A percentile compares a stretch with the other conserved stretches of the same genome.
Evolutionary conservation across 2,329 filamentous ascomycete species (phyloP).

Genomic region (Plectosphaerella sp.): DNA sequence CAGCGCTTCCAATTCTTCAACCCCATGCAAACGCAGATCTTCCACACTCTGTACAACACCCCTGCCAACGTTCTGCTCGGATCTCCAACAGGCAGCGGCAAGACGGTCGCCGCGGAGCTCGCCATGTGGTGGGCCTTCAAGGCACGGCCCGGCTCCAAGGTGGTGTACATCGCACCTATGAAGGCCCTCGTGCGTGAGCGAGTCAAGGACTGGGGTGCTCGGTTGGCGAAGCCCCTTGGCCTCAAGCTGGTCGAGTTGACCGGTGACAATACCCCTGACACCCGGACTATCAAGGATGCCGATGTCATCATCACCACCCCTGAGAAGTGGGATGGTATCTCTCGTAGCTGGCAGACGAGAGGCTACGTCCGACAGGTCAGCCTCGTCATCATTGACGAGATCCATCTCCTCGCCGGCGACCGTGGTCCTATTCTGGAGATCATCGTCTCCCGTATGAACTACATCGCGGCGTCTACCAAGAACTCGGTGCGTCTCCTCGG

Average conservation of each 20-base stretch:
- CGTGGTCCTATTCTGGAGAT: slow-evolving; percentile 97
- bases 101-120: slow-evolving; percentile 91
- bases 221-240: slow-evolving; percentile 77
- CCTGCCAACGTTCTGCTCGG: slow-evolving; percentile 87
- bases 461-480: slow-evolving; percentile 92
- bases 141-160: slow-evolving; percentile 89
- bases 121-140: slow-evolving; percentile 99
- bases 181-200: slow-evolving; percentile 95
- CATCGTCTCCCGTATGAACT: slow-evolving; percentile 93
- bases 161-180: slow-evolving; percentile 99
- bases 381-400: slow-evolving; percentile 97
- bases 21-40: slow-evolving; percentile 98
- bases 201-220: slow-evolving; percentile 88
- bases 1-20: slow-evolving; percentile 95
- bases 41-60: slow-evolving; percentile 94
- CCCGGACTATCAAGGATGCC: slow-evolving; percentile 87
- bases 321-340: slow-evolving; percentile 99
- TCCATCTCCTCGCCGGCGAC: slow-evolving; percentile 93
- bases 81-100: slow-evolving; percentile 94
- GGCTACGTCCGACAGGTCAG: slow-evolving; percentile 93
- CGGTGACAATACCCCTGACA: slow-evolving; percentile 96
- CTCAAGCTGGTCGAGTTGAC: slow-evolving; percentile 92
- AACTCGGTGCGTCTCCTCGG: slow-evolving; percentile 84
- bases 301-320: slow-evolving; percentile 98
- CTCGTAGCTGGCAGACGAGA: slow-evolving; percentile 96